Evolutionary conservation across 768 basidiomycete genomes (phyloP), one percentile per base, ranked within the genome.

Genomic region (Xerocomellus amylosporus): DNA sequence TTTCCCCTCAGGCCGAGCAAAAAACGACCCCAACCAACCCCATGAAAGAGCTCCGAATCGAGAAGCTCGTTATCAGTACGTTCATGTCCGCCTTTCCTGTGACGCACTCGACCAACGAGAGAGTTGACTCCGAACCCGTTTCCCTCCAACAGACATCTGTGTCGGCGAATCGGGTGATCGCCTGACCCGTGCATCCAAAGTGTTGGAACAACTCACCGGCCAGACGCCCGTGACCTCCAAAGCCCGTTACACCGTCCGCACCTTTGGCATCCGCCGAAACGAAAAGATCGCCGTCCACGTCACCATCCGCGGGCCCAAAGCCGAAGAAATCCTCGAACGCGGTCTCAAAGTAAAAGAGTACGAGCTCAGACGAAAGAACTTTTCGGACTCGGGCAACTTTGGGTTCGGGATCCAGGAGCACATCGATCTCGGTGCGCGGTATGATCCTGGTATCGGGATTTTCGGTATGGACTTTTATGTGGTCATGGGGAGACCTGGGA

Each of bases 281-380:
- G 96, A 99, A 79, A 99, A 99, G 85, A 99, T 98, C 73, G 96
- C 96, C 46, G 91, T 92, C 62, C 93, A 95, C 76, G 93, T 95
- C 68, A 99, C 96, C 72, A 97, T 99, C 78, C 92, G 96, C 65
- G 96, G 96, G 28, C 96, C 96, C 64, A 99, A 99, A 78, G 96
- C 96, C 36, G 96, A 98, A 84, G 96, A 99, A 75, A 98, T 98
- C 72, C 81, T 99, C 65, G 96, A 99, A 80, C 92, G 96, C 65
- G 96, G 94, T 43, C 82, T 99, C 74, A 99, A 98, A 77, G 97
- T 98, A 70, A 99, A 99, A 85, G 97, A 99, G 79, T 98, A 99
- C 82, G 97, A 99, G 79, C 78, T 99, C 75, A 85, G 86, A 71
- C 90, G 93, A 76, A 85, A 83, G 74, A 98, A 98, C 86, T 98